Evolutionary conservation across 345 rosid genomes (phyloP).

Genomic region (Draba incana): DNA sequence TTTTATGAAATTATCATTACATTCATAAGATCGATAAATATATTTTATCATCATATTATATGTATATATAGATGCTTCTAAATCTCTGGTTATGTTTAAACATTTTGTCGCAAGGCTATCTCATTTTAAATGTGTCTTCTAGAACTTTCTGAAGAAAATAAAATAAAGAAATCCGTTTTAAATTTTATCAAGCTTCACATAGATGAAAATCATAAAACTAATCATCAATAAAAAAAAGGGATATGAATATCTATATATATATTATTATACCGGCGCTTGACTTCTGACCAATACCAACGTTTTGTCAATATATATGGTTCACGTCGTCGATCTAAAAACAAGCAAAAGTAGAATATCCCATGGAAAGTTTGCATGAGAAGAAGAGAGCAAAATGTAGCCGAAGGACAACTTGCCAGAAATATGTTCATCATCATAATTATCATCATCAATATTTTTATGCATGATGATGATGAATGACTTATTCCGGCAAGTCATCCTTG

Average conservation of each 20-base stretch:
- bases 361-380: slow-evolving; percentile 52
- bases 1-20: too few relatives aligned
- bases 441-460: neutral
- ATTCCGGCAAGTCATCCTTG: slow-evolving; percentile 69
- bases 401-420: slow-evolving; percentile 57
- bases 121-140: neutral
- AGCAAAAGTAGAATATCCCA: slow-evolving; percentile 7
- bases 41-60: neutral
- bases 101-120: neutral
- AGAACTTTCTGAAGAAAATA: neutral
- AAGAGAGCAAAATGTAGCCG: slow-evolving; percentile 56
- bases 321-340: neutral
- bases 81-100: neutral
- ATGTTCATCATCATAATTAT: slow-evolving; percentile 3
- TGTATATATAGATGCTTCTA: too few relatives aligned
- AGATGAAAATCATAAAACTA: neutral
- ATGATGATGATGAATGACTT: neutral
- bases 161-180: neutral
- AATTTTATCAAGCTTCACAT: neutral
- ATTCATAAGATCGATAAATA: too few relatives aligned
- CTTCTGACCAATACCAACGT: neutral
- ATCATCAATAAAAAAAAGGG: neutral
- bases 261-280: slow-evolving; percentile 12
- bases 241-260: neutral
- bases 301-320: neutral